These are phyloP conservation scores for Falciphora oryzae DNA, from an alignment of 2,329 filamentous ascomycete species.

Conservation along the genomic window DNA sequence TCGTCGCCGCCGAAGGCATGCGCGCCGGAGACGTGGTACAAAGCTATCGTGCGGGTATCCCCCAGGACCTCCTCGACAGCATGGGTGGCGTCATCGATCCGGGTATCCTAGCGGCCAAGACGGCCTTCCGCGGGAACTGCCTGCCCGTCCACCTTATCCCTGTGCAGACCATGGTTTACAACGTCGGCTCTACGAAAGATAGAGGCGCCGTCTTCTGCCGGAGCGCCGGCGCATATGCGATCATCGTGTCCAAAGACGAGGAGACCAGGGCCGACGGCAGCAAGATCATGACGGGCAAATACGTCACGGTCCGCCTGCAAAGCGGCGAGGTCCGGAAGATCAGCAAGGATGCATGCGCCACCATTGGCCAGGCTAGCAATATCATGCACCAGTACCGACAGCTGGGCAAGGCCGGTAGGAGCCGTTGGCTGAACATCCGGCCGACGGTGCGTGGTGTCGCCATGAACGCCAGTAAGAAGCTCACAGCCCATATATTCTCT, in stretches of 20 bases:
- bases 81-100: slow-evolving; percentile 94
- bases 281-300: slow-evolving; percentile 62
- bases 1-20: slow-evolving; percentile 92
- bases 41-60: slow-evolving; percentile 87
- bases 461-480: slow-evolving; percentile 80
- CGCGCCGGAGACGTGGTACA: slow-evolving; percentile 85
- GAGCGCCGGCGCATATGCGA: slow-evolving; percentile 87
- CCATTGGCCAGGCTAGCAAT: slow-evolving; percentile 92
- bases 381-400: slow-evolving; percentile 83
- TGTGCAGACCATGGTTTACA: slow-evolving; percentile 86
- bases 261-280: slow-evolving; percentile 55
- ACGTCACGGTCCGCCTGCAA: slow-evolving; percentile 79
- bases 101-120: slow-evolving; percentile 91
- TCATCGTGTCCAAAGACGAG: slow-evolving; percentile 80
- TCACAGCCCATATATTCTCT: slow-evolving; percentile 2
- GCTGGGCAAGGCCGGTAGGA: slow-evolving; percentile 91
- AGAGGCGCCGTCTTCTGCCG: slow-evolving; percentile 85
- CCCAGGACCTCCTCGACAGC: slow-evolving; percentile 74
- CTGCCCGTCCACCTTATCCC: slow-evolving; percentile 94
- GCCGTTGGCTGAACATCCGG: slow-evolving; percentile 87
- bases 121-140: slow-evolving; percentile 91
- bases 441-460: slow-evolving; percentile 95
- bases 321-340: slow-evolving; percentile 90
- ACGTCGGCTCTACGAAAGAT: slow-evolving; percentile 71
- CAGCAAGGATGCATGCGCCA: slow-evolving; percentile 87